These are phyloP conservation scores for Piloderma croceum DNA, from an alignment of 768 basidiomycete genomes.

Conservation along the genomic window DNA sequence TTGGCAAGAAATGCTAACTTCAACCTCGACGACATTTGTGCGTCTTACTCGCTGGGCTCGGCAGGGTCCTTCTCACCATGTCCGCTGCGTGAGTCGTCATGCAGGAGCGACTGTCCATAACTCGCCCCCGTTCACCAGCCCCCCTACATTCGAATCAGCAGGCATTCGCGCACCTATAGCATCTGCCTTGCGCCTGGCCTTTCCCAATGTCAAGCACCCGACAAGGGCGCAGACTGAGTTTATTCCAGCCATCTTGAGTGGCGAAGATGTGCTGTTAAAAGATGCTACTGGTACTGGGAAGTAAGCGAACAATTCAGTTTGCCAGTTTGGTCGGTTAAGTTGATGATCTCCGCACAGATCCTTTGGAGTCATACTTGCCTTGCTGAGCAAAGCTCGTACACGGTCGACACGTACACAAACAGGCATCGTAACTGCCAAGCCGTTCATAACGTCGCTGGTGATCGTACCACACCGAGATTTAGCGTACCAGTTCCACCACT, in stretches of 20 bases:
- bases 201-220: constrained; percentile 53
- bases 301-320: constrained; percentile 35
- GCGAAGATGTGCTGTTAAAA: constrained; percentile 58
- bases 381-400: constrained; percentile 51
- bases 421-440: constrained; percentile 16
- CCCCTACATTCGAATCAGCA: constrained; percentile 45
- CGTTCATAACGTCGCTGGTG: constrained; percentile 48
- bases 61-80: constrained; percentile 9
- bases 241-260: constrained; percentile 53
- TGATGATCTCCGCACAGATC: constrained; percentile 42
- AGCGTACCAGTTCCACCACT: constrained; percentile 59
- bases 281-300: constrained; percentile 78
- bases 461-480: constrained; percentile 72
- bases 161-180: constrained; percentile 48
- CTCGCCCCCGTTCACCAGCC: background rate
- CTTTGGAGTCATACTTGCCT: constrained; percentile 61
- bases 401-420: constrained; percentile 15
- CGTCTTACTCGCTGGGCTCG: constrained; percentile 5
- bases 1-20: too few species aligned
- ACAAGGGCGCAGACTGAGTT: constrained; percentile 56
- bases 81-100: constrained; percentile 23
- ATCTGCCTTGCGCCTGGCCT: constrained; percentile 48
- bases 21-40: constrained; percentile 4
- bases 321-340: background rate
- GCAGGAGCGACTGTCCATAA: constrained; percentile 16